Conservation (phyloP, 2,329 filamentous ascomycete species). For the Colletotrichum sublineola region DNA sequence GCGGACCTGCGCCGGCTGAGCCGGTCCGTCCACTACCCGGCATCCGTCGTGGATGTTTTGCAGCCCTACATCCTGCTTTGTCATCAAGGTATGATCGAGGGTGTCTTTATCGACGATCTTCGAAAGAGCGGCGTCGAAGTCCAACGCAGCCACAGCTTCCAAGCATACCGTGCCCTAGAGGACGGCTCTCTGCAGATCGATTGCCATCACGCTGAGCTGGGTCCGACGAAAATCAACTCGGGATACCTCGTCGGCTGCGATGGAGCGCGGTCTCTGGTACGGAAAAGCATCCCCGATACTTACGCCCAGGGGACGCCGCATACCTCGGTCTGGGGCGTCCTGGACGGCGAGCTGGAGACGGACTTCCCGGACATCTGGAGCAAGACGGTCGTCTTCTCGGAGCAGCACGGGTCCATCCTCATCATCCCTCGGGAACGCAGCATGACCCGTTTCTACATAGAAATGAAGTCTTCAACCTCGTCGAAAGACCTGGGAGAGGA, state of each 20-base stretch:
- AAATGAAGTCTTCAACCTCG: slow-evolving; percentile 47
- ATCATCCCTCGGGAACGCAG: slow-evolving; percentile 71
- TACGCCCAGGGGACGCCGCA: slow-evolving; percentile 55
- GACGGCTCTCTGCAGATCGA: slow-evolving; percentile 20
- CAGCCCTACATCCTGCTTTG: slow-evolving; percentile 52
- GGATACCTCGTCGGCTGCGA: slow-evolving; percentile 70
- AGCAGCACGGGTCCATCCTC: slow-evolving; percentile 67
- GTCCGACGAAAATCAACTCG: slow-evolving; percentile 50
- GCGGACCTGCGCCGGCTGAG: slow-evolving; percentile 46
- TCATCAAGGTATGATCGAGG: slow-evolving; percentile 73
- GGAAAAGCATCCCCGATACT: slow-evolving; percentile 60
- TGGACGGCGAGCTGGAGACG: slow-evolving; percentile 70
- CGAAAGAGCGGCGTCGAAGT: slow-evolving; percentile 63
- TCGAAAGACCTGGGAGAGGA: slow-evolving; percentile 66
- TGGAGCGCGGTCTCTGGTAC: slow-evolving; percentile 68
- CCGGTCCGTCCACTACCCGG: slow-evolving; percentile 41
- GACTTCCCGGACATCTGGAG: slow-evolving; percentile 73
- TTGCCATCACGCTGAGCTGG: background rate
- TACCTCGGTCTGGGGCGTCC: slow-evolving; percentile 65
- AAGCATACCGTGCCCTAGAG: background rate
- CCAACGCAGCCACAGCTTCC: slow-evolving; percentile 48
- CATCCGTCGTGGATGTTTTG: slow-evolving; percentile 49
- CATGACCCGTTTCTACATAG: slow-evolving; percentile 63
- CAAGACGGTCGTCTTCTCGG: slow-evolving; percentile 68
- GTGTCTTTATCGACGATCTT: slow-evolving; percentile 67